Evolutionary conservation across 2,329 filamentous ascomycete species (phyloP), one percentile per base, ranked within the genome.

Genomic region (Lachnum nothofagi): DNA sequence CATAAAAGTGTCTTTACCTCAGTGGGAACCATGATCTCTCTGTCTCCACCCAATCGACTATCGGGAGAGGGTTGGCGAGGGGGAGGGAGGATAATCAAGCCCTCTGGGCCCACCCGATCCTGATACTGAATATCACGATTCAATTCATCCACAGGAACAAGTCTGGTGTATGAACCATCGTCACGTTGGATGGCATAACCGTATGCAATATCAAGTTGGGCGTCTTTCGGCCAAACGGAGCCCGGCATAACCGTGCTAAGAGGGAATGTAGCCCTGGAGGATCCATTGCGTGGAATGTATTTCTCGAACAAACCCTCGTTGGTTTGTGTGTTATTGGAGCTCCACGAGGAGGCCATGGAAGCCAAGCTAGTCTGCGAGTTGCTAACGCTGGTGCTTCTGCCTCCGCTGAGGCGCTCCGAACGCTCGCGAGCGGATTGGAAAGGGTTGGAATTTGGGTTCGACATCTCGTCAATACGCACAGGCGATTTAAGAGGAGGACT

Each of bases 61-160:
- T 39, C 39, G 5, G 60, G 60, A 4, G 52, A 52, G 7, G 25
- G 9, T 16, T 55, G 49, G 2, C 55, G 50, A 9, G 59, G 54
- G 6, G 40, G 9, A 2, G 64, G 64, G 12, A 65, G 35, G 16
- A 66, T 52, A 7, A 65, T 65, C 7, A 65, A 34, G 5, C 62
- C 62, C 34, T 65, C 61, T n/a, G 60, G 47, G 4, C 60, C 57
- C 46, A 59, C 54, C 16, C 20, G 19, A 12, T 40, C 37, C 5
- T 37, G 40, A 1, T 23, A 42, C 37, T 74, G 72, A 4, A 82
- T 65, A 38, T 72, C 70, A 5, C 19, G 29, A 1, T 42, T 42
- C 9, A 82, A 63, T 65, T 72, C 68, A 52, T 83, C 79, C 0
- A 75, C 78, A 0, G 77, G 77, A 12, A 82, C 67, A 0, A 83